Conservation (phyloP, 2,329 filamentous ascomycete species). For the Pseudogymnoascus pannorum region DNA sequence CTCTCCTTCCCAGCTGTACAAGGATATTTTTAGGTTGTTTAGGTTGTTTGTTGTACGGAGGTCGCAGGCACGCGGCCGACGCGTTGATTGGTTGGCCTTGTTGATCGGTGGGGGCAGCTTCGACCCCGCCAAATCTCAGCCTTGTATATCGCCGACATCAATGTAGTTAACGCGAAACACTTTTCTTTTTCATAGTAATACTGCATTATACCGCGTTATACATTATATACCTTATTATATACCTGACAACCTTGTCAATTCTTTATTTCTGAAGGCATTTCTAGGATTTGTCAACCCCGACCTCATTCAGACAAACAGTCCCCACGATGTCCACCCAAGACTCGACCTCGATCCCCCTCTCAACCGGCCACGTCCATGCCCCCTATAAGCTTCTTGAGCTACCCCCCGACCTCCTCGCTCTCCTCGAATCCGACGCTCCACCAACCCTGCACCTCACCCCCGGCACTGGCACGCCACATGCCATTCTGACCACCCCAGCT, state of each 20-base stretch:
- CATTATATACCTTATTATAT: no score
- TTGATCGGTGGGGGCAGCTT: neutral
- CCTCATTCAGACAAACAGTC: neutral
- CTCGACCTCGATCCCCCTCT: constrained; percentile 41
- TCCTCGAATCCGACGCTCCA: constrained; percentile 47
- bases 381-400: constrained; percentile 57
- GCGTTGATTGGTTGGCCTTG: constrained; percentile 3
- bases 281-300: neutral
- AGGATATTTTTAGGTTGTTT: constrained; percentile 8
- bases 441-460: constrained; percentile 44
- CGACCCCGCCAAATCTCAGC: constrained; percentile 7
- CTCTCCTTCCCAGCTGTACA: neutral
- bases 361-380: constrained; percentile 40
- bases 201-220: neutral
- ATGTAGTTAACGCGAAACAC: neutral
- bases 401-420: constrained; percentile 47
- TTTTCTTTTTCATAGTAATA: neutral
- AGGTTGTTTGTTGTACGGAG: constrained; percentile 6
- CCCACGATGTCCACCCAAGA: constrained; percentile 26
- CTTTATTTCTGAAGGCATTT: neutral
- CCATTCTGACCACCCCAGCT: constrained; percentile 44
- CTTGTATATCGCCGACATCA: constrained; percentile 6
- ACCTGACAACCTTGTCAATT: neutral
- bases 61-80: constrained; percentile 7
- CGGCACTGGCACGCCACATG: constrained; percentile 36